phyloP scores from a whole-genome alignment of 2,329 filamentous ascomycete genomes.

The Aspergillus sp. region DNA sequence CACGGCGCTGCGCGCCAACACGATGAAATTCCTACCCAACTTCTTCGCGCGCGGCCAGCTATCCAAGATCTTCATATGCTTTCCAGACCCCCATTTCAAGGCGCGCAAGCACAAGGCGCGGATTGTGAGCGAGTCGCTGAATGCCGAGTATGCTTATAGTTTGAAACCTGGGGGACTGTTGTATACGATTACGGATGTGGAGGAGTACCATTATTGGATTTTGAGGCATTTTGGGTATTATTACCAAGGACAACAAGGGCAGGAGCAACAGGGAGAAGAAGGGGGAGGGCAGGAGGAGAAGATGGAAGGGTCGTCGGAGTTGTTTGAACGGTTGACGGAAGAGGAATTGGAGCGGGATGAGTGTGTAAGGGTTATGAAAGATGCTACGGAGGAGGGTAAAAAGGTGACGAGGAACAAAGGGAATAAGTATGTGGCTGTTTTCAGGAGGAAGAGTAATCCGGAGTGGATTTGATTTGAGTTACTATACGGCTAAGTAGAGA shows the following conservation, averaged over 20 bases:
- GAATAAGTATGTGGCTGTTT: slow-evolving; percentile 87
- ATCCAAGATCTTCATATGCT: slow-evolving; percentile 93
- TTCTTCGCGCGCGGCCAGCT: slow-evolving; percentile 84
- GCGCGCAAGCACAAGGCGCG: slow-evolving; percentile 93
- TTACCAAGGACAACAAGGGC: slow-evolving; percentile 67
- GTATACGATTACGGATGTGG: slow-evolving; percentile 97
- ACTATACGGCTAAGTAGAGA: not conserved
- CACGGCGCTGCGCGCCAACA: slow-evolving; percentile 84
- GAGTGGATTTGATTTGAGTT: slow-evolving; percentile 54
- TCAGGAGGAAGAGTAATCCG: slow-evolving; percentile 76
- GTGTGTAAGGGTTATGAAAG: slow-evolving; percentile 64
- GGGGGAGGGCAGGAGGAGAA: slow-evolving; percentile 61
- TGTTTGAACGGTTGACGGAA: slow-evolving; percentile 72
- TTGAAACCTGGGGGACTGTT: slow-evolving; percentile 79
- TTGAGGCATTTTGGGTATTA: slow-evolving; percentile 78
- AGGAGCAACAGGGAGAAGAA: slow-evolving; percentile 71
- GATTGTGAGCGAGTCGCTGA: slow-evolving; percentile 85
- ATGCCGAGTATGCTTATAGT: slow-evolving; percentile 90
- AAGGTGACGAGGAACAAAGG: slow-evolving; percentile 92
- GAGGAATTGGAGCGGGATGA: slow-evolving; percentile 54
- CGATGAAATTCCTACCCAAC: slow-evolving; percentile 99
- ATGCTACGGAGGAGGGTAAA: slow-evolving; percentile 94
- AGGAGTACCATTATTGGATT: slow-evolving; percentile 94
- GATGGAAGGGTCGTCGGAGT: slow-evolving; percentile 29
- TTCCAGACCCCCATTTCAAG: slow-evolving; percentile 98